Evolutionary conservation across 2,329 filamentous ascomycete genomes (phyloP), one percentile per base, ranked within the genome.

Genomic region (Apiospora marii): DNA sequence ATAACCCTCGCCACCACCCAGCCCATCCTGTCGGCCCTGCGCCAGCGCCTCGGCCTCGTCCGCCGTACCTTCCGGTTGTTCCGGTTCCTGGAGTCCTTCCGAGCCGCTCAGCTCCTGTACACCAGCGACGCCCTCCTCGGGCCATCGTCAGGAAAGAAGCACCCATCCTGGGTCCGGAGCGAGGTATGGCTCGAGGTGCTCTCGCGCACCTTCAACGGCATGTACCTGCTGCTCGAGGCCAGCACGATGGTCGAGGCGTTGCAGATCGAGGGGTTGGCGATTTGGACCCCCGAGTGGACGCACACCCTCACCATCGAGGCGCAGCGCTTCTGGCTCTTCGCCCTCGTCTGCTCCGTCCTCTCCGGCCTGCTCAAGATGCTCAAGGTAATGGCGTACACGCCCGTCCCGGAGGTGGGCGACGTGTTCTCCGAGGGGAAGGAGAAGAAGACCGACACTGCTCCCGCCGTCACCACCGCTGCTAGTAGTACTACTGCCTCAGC

Each of bases 311-410:
- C 89, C 67, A 74, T 87, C 30, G 91, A 94, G 81, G 89, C 88
- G 0, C 90, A 93, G 81, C 87, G 90, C 70, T 91, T 92, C 81
- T 95, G 93, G 93, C 88, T 94, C 74, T 88, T 91, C 51, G 87
- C 87, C 0, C 82, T 94, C 30, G 82, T 82, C 14, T 87, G 88
- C 72, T 89, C 87, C 0, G 81, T 89, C 0, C 58, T 87, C 3
- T 77, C 84, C 34, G 82, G 84, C 1, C 43, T 85, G 44, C 75
- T 89, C 73, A 81, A 84, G 73, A 78, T 89, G 51, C 72, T 82
- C n/a, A 80, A 79, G 64, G 74, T 84, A 16, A 73, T 83, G 43
- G 81, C 81, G 7, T 79, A 80, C 34, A 79, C 80, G 24, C 81
- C 84, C 2, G 81, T 83, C 12, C 81, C 84, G 10, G 75, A 76